These are phyloP conservation scores for Entomortierella parvispora DNA, from an alignment of 192 early-diverging fungal species.

Conservation along the genomic window DNA sequence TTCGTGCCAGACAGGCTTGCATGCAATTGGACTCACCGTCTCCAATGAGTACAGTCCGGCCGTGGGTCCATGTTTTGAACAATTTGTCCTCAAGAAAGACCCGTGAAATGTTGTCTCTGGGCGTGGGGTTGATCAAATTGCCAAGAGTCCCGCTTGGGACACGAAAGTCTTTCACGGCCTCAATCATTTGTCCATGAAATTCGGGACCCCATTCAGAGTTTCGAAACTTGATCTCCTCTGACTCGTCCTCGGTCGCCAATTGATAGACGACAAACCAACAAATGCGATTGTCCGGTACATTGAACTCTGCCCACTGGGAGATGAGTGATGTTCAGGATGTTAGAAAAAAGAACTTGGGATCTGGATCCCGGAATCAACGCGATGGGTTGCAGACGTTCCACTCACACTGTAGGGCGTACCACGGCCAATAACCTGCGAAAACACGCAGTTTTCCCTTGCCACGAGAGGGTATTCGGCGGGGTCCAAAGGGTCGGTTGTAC, in stretches of 20 bases:
- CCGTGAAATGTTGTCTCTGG: no score
- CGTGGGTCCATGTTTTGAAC: no score
- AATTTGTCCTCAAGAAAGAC: no score
- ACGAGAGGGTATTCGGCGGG: not conserved
- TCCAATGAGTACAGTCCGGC: no score
- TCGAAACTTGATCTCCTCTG: constrained; percentile 1
- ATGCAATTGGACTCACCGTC: no score
- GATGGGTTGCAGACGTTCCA: no score
- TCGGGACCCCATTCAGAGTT: constrained; percentile 22
- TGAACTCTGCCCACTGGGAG: not conserved
- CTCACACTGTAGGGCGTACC: constrained; percentile 1
- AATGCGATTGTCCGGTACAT: constrained; percentile 2
- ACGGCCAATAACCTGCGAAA: constrained; percentile 1
- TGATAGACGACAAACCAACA: constrained; percentile 8
- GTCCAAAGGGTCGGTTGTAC: constrained; percentile 8
- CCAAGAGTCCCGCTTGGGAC: constrained; percentile 9
- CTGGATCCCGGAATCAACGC: no score
- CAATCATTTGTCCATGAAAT: not conserved
- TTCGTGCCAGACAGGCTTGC: constrained; percentile 2
- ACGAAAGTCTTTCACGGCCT: not conserved
- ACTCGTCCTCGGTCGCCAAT: not conserved
- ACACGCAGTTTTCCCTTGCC: not conserved
- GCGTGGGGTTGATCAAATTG: constrained; percentile 10
- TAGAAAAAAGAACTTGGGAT: not conserved
- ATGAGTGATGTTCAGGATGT: not conserved